A percentile compares a stretch with the other conserved stretches of the same genome.
Conservation (phyloP, 2,329 filamentous ascomycete species). For the Xylariaceae sp. region DNA sequence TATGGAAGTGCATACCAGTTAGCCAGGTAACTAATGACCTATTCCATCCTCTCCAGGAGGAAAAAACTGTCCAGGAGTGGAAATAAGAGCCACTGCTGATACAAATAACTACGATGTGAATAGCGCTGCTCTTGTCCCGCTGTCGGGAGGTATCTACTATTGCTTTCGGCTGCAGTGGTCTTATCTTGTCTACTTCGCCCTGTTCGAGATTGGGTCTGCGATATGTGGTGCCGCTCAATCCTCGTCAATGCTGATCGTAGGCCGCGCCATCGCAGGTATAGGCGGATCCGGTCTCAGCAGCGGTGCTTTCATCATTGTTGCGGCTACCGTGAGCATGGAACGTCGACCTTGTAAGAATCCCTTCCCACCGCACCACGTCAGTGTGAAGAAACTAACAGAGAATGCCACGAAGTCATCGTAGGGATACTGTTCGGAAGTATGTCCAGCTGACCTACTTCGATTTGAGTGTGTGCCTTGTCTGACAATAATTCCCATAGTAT, state of each 20-base stretch:
- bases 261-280: conserved; percentile 6
- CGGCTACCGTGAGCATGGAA: conserved; percentile 4
- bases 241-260: conserved; percentile 6
- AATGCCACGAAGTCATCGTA: neutral
- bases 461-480: neutral
- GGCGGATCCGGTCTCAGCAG: conserved; percentile 6
- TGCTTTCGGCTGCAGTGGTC: conserved; percentile 5
- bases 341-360: conserved; percentile 4
- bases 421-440: conserved; percentile 2
- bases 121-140: neutral
- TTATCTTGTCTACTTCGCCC: conserved; percentile 5
- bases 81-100: neutral
- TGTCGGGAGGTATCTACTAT: neutral
- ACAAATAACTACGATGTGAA: neutral
- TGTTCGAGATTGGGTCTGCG: conserved; percentile 4
- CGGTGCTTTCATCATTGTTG: conserved; percentile 8
- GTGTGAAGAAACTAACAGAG: neutral
- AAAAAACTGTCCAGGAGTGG: too few relatives aligned
- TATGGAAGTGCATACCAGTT: conserved; percentile 11
- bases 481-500: neutral
- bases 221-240: conserved; percentile 4
- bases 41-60: conserved; percentile 10
- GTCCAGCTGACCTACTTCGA: neutral
- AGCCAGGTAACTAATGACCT: conserved; percentile 8
- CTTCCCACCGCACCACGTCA: neutral